Base-by-base conservation (phyloP, 75 land plant species). In the Chamaecyparis obtusa region DNA sequence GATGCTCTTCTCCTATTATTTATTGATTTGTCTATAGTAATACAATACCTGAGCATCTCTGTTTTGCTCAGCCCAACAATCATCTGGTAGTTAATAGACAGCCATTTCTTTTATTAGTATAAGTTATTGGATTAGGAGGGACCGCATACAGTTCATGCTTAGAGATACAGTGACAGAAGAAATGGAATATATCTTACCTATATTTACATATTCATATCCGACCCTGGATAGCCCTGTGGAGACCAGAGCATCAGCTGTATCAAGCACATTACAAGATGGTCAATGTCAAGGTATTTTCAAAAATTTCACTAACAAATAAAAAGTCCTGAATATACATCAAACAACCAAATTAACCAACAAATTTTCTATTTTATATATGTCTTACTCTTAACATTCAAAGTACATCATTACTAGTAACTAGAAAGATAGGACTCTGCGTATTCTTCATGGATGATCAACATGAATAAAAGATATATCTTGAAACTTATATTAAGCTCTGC, bases 181-280 rank as follows among this genome's bases (percentile, higher is more conserved):
- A 21, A 30, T 49, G 54, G 13, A n/a, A 48, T 13, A 44, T 57
- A 55, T 35, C 24, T 33, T 83, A 96, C 97, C 96, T 78, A 95
- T 86, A 88, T 97, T 97, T 51, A 97, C 89, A 78, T 94, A 95
- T 1, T 46, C 46, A 87, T 95, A 96, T 60, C 99, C 99, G 19
- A 89, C 74, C 16, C 33, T 88, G 56, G 96, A 93, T 27, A 97
- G 90, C 6, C 99, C 99, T 46, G 92, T 88, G 54, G 96, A 91
- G 19, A 97, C 91, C 87, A 95, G 85, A 27, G 99, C 95, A 92
- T 95, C 97, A 86, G 96, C 98, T 96, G 93, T 89, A 83, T 71
- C n/a, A 71, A n/a, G 35, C 75, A 71, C 35, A 71, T 71, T 9
- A 71, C 32, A 10, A 30, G 9, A n/a, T 0, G 75, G 30, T 32